Evolutionary conservation across 2,329 filamentous ascomycete genomes (phyloP), one percentile per base, ranked within the genome.

Genomic region (Colletotrichum sp.): DNA sequence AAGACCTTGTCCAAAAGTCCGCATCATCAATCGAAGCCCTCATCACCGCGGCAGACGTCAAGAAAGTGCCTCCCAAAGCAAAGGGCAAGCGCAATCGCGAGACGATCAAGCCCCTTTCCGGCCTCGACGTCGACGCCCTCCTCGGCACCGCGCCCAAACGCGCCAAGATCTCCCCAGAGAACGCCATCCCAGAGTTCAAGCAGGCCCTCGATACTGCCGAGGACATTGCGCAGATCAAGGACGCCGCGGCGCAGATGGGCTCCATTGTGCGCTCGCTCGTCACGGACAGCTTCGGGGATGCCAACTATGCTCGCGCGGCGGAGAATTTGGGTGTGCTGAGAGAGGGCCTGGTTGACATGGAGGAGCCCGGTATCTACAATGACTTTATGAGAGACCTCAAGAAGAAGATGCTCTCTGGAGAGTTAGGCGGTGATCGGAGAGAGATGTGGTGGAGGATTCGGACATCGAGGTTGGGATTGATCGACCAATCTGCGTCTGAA

Each of bases 121-220:
- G 96, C 24, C 92, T 99, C 55, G 95, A 99, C 80, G 90, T 99
- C 52, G 94, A 96, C 76, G 92, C 92, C 6, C 91, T 99, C 4
- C 92, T 99, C n/a, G 90, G 90, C 62, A 91, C 89, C 63, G 86
- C 86, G 32, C 85, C 84, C 76, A 86, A 85, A 71, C 75, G 78
- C 63, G 67, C 73, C 44, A 79, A 79, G n/a, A 88, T 92, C 26
- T 87, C 88, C 3, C 83, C 90, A 0, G 90, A 93, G 12, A 99
- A 99, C 78, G 92, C 96, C 2, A 92, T 99, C 7, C 96, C 97
- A 0, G 95, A 96, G 76, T 98, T 98, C 90, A 98, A 96, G 82
- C 95, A 95, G 83, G 90, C 93, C 5, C 88, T 99, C 18, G 88
- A 88, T 2, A 86, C 87, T 2, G 89, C 93, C 0, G 89, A 91